Conservation (phyloP, 208 protist species). For the Acanthamoeba sp. region DNA sequence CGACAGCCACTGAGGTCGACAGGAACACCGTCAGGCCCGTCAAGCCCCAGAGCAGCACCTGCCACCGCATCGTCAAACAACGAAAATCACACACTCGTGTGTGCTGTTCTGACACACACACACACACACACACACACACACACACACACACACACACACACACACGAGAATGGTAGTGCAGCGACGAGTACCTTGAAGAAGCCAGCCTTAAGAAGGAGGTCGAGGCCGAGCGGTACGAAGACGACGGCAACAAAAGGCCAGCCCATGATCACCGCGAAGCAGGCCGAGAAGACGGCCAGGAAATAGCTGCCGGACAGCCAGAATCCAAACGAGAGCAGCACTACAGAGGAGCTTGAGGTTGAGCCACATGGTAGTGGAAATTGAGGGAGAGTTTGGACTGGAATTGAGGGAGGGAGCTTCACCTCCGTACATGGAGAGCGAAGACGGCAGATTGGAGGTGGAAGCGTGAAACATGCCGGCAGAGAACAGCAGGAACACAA, state of each 20-base stretch:
- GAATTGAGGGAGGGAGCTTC: background rate
- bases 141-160: too few species aligned
- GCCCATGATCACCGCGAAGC: slow-evolving; percentile 88
- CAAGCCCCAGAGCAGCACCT: slow-evolving; percentile 50
- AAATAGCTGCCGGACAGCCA: slow-evolving; percentile 75
- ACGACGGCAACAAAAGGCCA: slow-evolving; percentile 95
- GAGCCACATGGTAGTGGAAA: background rate
- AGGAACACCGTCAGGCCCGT: slow-evolving; percentile 60
- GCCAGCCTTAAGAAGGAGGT: slow-evolving; percentile 86
- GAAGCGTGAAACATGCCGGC: slow-evolving; percentile 91
- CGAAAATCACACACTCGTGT: too few species aligned
- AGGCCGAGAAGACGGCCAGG: slow-evolving; percentile 40
- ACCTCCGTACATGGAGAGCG: slow-evolving; percentile 92
- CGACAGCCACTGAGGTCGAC: slow-evolving; percentile 18
- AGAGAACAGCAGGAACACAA: slow-evolving; percentile 84
- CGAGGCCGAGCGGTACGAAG: slow-evolving; percentile 90
- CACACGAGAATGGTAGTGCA: too few species aligned
- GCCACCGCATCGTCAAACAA: too few species aligned
- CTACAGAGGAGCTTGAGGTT: slow-evolving; percentile 38
- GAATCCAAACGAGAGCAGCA: slow-evolving; percentile 76
- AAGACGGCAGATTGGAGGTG: slow-evolving; percentile 90
- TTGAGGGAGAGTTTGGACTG: too few species aligned
- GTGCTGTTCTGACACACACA: too few species aligned
- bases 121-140: too few species aligned
- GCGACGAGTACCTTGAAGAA: slow-evolving; percentile 25